Evolutionary conservation across 1,284 basidiomycete genomes (phyloP).

Genomic region (Malassezia vespertilionis): DNA sequence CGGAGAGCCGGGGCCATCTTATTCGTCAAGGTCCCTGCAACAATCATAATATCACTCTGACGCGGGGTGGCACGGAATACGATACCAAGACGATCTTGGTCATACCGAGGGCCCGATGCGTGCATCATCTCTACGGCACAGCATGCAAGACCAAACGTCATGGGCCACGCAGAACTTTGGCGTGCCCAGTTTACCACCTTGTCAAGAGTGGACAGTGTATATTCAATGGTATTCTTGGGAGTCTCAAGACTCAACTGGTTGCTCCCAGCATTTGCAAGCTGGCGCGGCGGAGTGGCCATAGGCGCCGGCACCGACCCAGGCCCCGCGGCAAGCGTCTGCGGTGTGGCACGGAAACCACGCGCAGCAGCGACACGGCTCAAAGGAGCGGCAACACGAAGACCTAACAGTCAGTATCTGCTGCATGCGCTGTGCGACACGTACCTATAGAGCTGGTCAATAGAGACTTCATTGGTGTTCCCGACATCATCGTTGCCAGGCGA

Average conservation of each 20-base stretch:
- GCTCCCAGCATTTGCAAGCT: constrained; percentile 19
- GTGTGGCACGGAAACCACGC: constrained; percentile 12
- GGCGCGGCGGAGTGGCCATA: constrained; percentile 10
- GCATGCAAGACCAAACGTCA: constrained; percentile 96
- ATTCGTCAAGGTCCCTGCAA: constrained; percentile 96
- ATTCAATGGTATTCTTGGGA: constrained; percentile 83
- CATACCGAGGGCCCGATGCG: constrained; percentile 96
- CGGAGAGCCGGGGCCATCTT: constrained; percentile 78
- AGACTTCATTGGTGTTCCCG: constrained; percentile 7
- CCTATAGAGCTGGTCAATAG: constrained; percentile 9
- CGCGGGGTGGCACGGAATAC: constrained; percentile 97
- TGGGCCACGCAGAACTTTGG: constrained; percentile 98
- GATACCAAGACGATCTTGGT: constrained; percentile 93
- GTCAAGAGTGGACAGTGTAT: constrained; percentile 88
- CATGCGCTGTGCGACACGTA: neutral
- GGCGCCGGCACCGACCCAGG: too few species aligned
- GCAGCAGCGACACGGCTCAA: constrained; percentile 1
- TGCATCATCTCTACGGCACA: constrained; percentile 87
- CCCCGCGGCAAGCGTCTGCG: too few species aligned
- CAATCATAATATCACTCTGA: constrained; percentile 98
- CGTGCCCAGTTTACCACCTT: constrained; percentile 96
- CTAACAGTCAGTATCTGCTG: neutral
- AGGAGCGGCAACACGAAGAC: neutral
- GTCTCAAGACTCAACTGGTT: constrained; percentile 61
- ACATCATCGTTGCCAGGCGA: constrained; percentile 3